phyloP scores from a whole-genome alignment of 306 rosid species.

The Abrus pulchellus region DNA sequence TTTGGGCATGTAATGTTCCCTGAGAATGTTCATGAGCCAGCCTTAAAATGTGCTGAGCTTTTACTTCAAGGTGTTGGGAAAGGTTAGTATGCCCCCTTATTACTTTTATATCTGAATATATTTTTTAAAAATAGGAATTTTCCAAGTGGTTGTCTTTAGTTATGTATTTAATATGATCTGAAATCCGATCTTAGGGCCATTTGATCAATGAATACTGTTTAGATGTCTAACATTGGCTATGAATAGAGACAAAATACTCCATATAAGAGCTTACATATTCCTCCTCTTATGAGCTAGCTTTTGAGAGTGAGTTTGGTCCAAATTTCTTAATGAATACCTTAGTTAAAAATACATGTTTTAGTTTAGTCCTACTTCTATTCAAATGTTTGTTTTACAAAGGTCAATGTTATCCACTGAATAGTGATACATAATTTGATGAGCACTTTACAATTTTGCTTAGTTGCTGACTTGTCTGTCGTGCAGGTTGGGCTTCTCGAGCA shows the following conservation, averaged over 20 bases:
- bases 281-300: too few species aligned
- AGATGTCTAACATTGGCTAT: too few species aligned
- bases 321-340: not conserved
- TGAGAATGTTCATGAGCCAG: constrained; percentile 95
- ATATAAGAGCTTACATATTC: too few species aligned
- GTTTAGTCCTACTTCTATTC: constrained; percentile 37
- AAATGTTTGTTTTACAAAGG: constrained; percentile 23
- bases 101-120: constrained; percentile 24
- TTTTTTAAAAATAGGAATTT: not conserved
- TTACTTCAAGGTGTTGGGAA: constrained; percentile 93
- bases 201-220: constrained; percentile 14
- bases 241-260: too few species aligned
- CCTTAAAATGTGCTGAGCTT: constrained; percentile 87
- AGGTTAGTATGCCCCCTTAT: constrained; percentile 56
- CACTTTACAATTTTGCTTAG: constrained; percentile 32
- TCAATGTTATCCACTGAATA: constrained; percentile 27
- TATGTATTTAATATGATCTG: constrained; percentile 32
- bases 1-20: constrained; percentile 99
- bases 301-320: too few species aligned
- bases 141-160: constrained; percentile 18
- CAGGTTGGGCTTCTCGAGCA: constrained; percentile 94
- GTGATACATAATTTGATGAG: constrained; percentile 21
- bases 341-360: constrained; percentile 26
- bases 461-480: constrained; percentile 14
- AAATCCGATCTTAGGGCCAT: constrained; percentile 40